Base-by-base conservation (phyloP, 805 yeast genomes). In the Isabelozyma gotoi region DNA sequence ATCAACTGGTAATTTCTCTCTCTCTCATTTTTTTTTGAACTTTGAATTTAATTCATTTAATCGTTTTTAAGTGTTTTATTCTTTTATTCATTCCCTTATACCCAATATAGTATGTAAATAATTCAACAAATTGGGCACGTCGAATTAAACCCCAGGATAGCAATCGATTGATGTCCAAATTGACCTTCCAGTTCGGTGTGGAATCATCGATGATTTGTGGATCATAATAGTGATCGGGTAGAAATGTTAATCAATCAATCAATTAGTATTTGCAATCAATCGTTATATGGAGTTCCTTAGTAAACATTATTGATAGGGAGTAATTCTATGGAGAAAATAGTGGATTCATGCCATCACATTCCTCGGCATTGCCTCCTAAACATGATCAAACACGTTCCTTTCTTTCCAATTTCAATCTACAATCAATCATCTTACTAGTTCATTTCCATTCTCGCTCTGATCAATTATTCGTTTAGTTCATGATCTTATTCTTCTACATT, bases 131-230 rank as follows among this genome's bases (percentile, higher is more conserved):
- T 29, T 29, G 19, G 36, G 29, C 19, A 34, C 41, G 17, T 17
- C 11, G 36, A 39, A 39, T 19, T 31, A 32, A n/a, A 29, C 36
- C 7, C 41, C 40, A 24, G 40, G 40, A 16, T 27, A 39, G 27
- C 17, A 29, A 17, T 36, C 36, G 29, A 24, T 24, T 24, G 29
- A 24, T 24, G n/a, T 24, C 12, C 29, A 10, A 24, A 24, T 24
- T 5, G 2, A 2, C n/a, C n/a, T n/a, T 24, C 12, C 29, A 24
- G 12, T 24, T 24, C n/a, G 29, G 12, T 24, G 8, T n/a, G n/a
- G 12, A 10, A 24, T 1, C 29, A 24, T 24, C 29, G 29, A 24
- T 5, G 3, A n/a, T n/a, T n/a, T n/a, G n/a, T n/a, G n/a, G n/a
- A n/a, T n/a, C n/a, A n/a, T n/a, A n/a, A n/a, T n/a, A n/a, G 12